Base-by-base conservation (phyloP, 495 filamentous ascomycete species). In the Staphylotrichum longicolle region DNA sequence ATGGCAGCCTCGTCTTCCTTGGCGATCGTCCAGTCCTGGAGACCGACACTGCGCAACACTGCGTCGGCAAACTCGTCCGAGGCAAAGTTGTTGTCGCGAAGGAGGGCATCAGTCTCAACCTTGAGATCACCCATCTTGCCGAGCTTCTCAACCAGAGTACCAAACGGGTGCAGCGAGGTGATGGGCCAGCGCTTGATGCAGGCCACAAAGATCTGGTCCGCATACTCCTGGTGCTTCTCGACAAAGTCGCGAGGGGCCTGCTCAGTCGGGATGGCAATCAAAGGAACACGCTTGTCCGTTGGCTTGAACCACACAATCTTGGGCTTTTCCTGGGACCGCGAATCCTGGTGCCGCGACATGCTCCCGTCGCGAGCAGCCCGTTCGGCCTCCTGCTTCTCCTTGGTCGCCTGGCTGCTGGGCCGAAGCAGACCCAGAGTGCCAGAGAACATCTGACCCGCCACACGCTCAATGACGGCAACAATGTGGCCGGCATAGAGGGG, bases 281-380 rank as follows among this genome's bases (percentile, higher is more conserved):
- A 78, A 62, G 95, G 94, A 48, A 98, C 94, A 68, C 94, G 90
- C 82, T 98, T 98, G 64, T 98, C 94, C 2, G 94, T 98, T 58
- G 94, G 94, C 81, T 98, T 98, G 81, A 98, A 98, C 94, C 94
- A 98, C 39, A 98, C 94, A 77, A 98, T 98, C 86, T 98, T 98
- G 44, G 94, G 94, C 76, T 96, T 98, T 57, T 98, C 95, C 72
- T 91, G 92, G 59, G 91, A 86, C 52, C 93, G 87, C 54, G 74
- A 76, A 37, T 89, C 88, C 56, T 95, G 88, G 46, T 85, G 84
- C 56, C 93, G 91, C 56, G 85, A 83, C 57, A 79, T 80, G 57
- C 80, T 80, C 34, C 94, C 94, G 72, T 98, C 95, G 66, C 95
- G 87, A 66, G 92, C 91, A 54, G 88, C 87, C 52, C 94, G 87